Evolutionary conservation across 2,329 filamentous ascomycete species (phyloP).

Genomic region (Fusarium agapanthi): DNA sequence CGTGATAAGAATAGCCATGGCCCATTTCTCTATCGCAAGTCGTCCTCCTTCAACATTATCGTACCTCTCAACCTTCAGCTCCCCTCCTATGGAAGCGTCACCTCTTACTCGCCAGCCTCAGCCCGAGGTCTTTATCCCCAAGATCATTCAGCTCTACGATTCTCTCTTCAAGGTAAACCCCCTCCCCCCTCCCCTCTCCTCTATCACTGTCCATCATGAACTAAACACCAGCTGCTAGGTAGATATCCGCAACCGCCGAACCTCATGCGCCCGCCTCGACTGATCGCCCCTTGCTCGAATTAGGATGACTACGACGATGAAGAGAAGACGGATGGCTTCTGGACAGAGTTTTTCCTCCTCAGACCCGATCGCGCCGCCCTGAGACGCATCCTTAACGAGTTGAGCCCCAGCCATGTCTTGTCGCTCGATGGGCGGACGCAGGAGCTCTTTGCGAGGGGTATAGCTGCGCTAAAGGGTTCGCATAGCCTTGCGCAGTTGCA

Average conservation of each 20-base stretch:
- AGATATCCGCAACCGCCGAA: slow-evolving; percentile 30
- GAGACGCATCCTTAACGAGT: slow-evolving; percentile 71
- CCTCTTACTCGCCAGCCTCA: slow-evolving; percentile 92
- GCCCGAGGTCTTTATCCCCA: slow-evolving; percentile 91
- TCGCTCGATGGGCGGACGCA: slow-evolving; percentile 80
- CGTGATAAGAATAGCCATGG: slow-evolving; percentile 18
- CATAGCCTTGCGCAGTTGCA: slow-evolving; percentile 73
- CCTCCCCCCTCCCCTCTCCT: not conserved
- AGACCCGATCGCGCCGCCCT: slow-evolving; percentile 78
- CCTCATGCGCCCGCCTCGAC: slow-evolving; percentile 36
- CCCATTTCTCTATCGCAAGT: slow-evolving; percentile 32
- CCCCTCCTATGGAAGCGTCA: slow-evolving; percentile 78
- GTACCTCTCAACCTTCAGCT: slow-evolving; percentile 13
- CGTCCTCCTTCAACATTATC: slow-evolving; percentile 21
- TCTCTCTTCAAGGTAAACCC: slow-evolving; percentile 78
- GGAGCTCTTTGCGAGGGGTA: slow-evolving; percentile 79
- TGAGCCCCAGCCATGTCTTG: slow-evolving; percentile 79
- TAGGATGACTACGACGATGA: slow-evolving; percentile 71
- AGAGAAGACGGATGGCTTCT: slow-evolving; percentile 88
- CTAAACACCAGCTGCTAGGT: slow-evolving; percentile 40
- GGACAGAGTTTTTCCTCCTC: slow-evolving; percentile 94
- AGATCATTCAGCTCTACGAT: slow-evolving; percentile 91
- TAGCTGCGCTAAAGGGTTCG: slow-evolving; percentile 71
- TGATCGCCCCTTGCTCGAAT: slow-evolving; percentile 41
- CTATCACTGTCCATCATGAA: not conserved